phyloP scores from a whole-genome alignment of 2,329 filamentous ascomycete species.

The Cytospora mali region DNA sequence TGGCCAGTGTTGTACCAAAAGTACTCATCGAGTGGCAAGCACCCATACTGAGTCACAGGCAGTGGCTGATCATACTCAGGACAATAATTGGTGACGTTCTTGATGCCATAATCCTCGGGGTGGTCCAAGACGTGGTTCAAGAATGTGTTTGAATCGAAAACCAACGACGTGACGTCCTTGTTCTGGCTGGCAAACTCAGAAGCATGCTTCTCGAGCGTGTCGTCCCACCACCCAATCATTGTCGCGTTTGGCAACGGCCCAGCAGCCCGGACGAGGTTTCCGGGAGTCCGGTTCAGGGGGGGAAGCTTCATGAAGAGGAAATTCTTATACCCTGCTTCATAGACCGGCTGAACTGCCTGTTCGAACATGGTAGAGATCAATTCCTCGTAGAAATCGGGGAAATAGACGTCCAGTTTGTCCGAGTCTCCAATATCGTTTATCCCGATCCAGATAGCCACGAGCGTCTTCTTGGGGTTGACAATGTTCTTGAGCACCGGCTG shows the following conservation, averaged over 20 bases:
- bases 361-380: conserved; percentile 46
- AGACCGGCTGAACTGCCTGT: conserved; percentile 43
- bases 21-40: conserved; percentile 35
- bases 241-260: conserved; percentile 47
- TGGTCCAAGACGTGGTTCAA: conserved; percentile 37
- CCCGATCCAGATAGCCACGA: conserved; percentile 58
- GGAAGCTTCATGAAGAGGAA: conserved; percentile 56
- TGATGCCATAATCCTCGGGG: conserved; percentile 33
- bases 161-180: conserved; percentile 30
- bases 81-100: conserved; percentile 37
- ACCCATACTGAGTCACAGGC: conserved; percentile 34
- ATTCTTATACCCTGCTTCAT: conserved; percentile 47
- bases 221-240: conserved; percentile 50
- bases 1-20: conserved; percentile 40
- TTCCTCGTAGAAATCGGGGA: conserved; percentile 47
- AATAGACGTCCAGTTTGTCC: conserved; percentile 44
- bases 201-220: conserved; percentile 40
- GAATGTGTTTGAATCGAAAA: conserved; percentile 39
- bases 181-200: conserved; percentile 37
- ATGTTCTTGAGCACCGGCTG: conserved; percentile 41
- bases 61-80: conserved; percentile 31
- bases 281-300: conserved; percentile 49
- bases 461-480: conserved; percentile 41
- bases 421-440: conserved; percentile 60
- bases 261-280: conserved; percentile 36